These are phyloP conservation scores for Saccharomycopsis microspora DNA, from an alignment of 805 yeast species.

Conservation along the genomic window DNA sequence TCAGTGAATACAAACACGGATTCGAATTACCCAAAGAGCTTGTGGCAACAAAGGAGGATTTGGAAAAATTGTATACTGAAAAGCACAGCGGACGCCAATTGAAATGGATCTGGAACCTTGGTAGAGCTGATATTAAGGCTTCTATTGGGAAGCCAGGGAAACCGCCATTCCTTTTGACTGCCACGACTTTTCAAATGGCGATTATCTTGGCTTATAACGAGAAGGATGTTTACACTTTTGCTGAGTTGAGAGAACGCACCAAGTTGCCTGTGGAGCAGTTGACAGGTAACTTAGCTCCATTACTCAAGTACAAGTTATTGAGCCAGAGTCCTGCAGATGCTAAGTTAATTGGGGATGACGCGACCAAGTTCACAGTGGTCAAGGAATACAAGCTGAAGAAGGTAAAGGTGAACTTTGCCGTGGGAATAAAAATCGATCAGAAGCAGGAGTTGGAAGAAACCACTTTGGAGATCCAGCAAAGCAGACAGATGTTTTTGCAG, in stretches of 20 bases:
- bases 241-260: slow-evolving; percentile 53
- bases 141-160: slow-evolving; percentile 71
- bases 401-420: slow-evolving; percentile 69
- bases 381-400: slow-evolving; percentile 78
- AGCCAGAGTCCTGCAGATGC: slow-evolving; percentile 53
- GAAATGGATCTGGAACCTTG: slow-evolving; percentile 93
- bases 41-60: slow-evolving; percentile 48
- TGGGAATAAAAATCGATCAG: slow-evolving; percentile 45
- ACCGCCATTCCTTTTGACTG: slow-evolving; percentile 71
- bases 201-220: slow-evolving; percentile 78
- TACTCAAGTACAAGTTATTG: slow-evolving; percentile 67
- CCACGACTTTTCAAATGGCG: slow-evolving; percentile 79
- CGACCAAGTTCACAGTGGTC: slow-evolving; percentile 58
- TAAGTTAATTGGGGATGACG: slow-evolving; percentile 38
- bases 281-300: slow-evolving; percentile 67
- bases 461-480: slow-evolving; percentile 60
- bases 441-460: slow-evolving; percentile 60
- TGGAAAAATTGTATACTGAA: slow-evolving; percentile 55
- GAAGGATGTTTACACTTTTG: slow-evolving; percentile 43
- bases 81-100: slow-evolving; percentile 82
- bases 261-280: slow-evolving; percentile 55
- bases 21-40: slow-evolving; percentile 62
- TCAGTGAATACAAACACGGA: slow-evolving; percentile 30
- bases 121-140: slow-evolving; percentile 85
- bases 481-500: slow-evolving; percentile 73